Base-by-base conservation (phyloP, 345 rosid species). In the Sonneratia caseolaris region DNA sequence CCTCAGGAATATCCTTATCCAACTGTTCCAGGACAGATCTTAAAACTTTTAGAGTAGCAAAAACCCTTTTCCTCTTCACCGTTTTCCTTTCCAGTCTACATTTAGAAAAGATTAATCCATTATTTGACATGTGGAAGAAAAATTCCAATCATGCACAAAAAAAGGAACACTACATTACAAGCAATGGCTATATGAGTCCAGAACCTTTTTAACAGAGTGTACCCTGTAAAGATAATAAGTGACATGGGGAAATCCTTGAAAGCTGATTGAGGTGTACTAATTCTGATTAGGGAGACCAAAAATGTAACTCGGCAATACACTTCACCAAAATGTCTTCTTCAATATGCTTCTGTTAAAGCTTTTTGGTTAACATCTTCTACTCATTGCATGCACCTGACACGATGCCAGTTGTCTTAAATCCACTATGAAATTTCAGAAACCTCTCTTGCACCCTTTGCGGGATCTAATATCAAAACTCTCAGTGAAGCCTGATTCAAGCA, bases 41-140 rank as follows among this genome's bases (percentile, higher is more conserved):
- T 61, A 95, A 72, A 78, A 95, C 96, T 81, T 82, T 90, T 47
- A 95, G 81, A 16, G 96, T 95, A 64, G 91, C 97, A 79, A 82
- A 92, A 56, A 91, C 92, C 76, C 85, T 83, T 78, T 95, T 92
- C 82, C 97, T 88, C 85, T 80, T 91, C 57, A 94, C 86, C 55
- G 90, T 89, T 81, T 82, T 92, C 68, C 84, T 82, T 82, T 95
- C 97, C 87, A 95, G 87, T 85, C 98, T 94, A 76, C 51, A 83
- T 76, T 78, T 61, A 64, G 68, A 78, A 66, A 36, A 27, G 22
- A 48, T 14, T 8, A 38, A 37, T 51, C n/a, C 37, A 21, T 16
- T 49, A 49, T 51, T 37, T 62, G 74, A 27, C 21, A 76, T 22
- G 32, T 3, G 69, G 32, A 68, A 67, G 49, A 40, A 68, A 68